These are phyloP conservation scores for Paecilomyces dactylethromorphus DNA, from an alignment of 2,329 filamentous ascomycete species.

Conservation along the genomic window DNA sequence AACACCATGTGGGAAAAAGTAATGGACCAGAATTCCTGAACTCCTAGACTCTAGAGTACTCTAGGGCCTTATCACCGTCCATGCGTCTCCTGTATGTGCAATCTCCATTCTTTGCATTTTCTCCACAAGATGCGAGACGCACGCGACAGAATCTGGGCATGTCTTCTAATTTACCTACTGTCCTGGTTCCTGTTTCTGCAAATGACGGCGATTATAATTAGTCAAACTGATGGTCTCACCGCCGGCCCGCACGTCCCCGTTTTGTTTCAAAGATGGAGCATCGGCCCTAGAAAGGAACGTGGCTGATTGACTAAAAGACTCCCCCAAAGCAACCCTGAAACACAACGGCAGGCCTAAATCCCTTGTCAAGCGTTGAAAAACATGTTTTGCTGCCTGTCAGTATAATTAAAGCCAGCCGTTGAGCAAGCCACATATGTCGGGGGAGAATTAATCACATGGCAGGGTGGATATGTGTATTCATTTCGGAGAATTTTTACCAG, in stretches of 20 bases:
- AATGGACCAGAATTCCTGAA: not conserved
- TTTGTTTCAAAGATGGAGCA: not conserved
- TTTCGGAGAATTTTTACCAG: no score
- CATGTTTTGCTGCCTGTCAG: no score
- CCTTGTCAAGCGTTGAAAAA: no score
- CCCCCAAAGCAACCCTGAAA: not conserved
- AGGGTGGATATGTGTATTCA: no score
- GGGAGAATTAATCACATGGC: no score
- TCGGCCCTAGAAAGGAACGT: not conserved
- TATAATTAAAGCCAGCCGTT: no score
- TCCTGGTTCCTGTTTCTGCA: not conserved
- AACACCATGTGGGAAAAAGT: not conserved
- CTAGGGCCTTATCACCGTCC: not conserved
- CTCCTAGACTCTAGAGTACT: not conserved
- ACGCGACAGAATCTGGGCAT: not conserved
- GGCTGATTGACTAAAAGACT: not conserved
- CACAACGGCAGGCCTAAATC: not conserved
- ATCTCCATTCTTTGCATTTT: not conserved
- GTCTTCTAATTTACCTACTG: not conserved
- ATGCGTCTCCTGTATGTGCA: not conserved
- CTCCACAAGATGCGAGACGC: not conserved
- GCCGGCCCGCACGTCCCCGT: not conserved
- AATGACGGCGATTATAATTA: not conserved
- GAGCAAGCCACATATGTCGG: no score
- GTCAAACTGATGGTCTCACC: not conserved